Evolutionary conservation across 1,284 basidiomycete genomes (phyloP), one percentile per base, ranked within the genome.

Genomic region (Ganoderma multipileum): DNA sequence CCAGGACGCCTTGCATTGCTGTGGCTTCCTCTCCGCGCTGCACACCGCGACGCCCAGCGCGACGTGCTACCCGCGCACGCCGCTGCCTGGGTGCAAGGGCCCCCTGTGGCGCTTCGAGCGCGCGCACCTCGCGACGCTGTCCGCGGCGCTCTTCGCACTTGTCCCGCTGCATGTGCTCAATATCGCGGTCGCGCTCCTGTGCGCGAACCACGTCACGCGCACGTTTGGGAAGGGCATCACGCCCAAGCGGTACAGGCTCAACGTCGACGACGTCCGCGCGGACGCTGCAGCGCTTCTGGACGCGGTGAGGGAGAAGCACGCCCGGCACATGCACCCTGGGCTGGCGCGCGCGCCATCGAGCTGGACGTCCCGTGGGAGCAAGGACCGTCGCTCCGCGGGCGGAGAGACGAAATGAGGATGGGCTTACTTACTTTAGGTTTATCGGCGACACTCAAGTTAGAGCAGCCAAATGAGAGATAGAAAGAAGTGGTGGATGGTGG

Each of bases 161-260:
- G 88, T 89, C 11, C 87, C 89, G 20, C 76, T 90, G 52, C 91
- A 93, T 74, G 74, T 94, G 67, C 67, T 84, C 42, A 90, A 91
- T 79, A 89, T 94, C 70, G 72, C 90, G 61, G 82, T 87, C 0
- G 85, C 87, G 16, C 78, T 94, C 61, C 79, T 94, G 30, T 93
- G 91, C 75, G 85, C 89, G 57, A 93, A 94, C 79, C 91, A 94
- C 73, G 85, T 94, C 64, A 93, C 89, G 68, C 80, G 83, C 67
- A 86, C 76, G 66, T 88, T 94, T 77, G 92, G 92, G 64, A 92
- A 91, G 79, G 91, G 92, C 2, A 82, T 94, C 61, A 91, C 85
- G 63, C 93, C 92, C 14, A 84, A 84, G 79, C 80, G 82, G 73
- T 94, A 94, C 81, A 81, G 92, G 61, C 81, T 94, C 70, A 73